phyloP scores from a whole-genome alignment of 1,284 basidiomycete genomes.

The Coniophora puteana region DNA sequence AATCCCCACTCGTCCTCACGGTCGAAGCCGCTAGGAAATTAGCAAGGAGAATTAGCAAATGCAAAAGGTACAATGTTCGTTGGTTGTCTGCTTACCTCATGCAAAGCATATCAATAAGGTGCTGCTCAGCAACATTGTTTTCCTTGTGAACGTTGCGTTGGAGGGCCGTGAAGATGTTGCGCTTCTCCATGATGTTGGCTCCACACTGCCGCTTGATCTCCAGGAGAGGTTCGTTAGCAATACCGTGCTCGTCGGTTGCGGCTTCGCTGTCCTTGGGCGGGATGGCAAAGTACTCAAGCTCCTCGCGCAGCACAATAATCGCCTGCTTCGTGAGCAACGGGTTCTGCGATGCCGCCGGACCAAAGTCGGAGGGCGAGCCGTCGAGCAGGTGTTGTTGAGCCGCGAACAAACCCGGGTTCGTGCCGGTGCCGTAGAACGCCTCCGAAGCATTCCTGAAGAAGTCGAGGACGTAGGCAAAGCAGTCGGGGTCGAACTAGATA shows the following conservation, averaged over 20 bases:
- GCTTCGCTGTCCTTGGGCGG: constrained; percentile 66
- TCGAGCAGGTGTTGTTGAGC: constrained; percentile 80
- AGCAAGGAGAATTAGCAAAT: constrained; percentile 12
- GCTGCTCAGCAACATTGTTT: constrained; percentile 98
- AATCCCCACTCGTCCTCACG: constrained; percentile 97
- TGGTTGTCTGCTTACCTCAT: constrained; percentile 82
- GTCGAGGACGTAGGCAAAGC: constrained; percentile 88
- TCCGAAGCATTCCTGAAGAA: constrained; percentile 91
- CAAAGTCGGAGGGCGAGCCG: constrained; percentile 58
- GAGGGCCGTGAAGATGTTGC: constrained; percentile 94
- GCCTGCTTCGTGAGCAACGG: constrained; percentile 95
- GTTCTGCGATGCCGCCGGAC: constrained; percentile 70
- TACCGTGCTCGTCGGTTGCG: constrained; percentile 74
- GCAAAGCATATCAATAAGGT: constrained; percentile 99
- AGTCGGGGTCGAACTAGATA: constrained; percentile 91
- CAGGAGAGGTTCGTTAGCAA: constrained; percentile 72
- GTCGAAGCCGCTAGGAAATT: constrained; percentile 95
- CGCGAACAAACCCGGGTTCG: constrained; percentile 68
- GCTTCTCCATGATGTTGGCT: constrained; percentile 82
- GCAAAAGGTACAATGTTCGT: constrained; percentile 6
- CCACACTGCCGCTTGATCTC: constrained; percentile 85
- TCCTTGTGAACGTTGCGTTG: constrained; percentile 99
- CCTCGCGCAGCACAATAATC: constrained; percentile 96
- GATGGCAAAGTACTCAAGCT: constrained; percentile 98
- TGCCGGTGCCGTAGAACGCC: constrained; percentile 87